Evolutionary conservation across 768 basidiomycete genomes (phyloP).

Genomic region (Leucocoprinus birnbaumii): DNA sequence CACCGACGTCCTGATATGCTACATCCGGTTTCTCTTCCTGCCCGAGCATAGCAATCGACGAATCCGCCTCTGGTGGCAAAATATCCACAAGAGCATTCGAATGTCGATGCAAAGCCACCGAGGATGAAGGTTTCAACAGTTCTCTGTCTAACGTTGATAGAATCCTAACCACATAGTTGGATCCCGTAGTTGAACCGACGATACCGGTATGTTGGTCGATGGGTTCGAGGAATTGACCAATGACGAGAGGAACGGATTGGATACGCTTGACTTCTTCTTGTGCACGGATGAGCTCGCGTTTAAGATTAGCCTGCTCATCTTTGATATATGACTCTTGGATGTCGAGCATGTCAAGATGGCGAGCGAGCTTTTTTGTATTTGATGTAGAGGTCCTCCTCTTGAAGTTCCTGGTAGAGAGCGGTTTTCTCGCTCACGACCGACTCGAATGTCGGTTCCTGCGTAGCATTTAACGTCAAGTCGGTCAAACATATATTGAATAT

Average conservation of each 20-base stretch:
- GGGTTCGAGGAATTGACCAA: conserved; percentile 98
- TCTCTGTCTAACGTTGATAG: conserved; percentile 96
- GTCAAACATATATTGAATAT: not conserved
- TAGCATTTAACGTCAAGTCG: not conserved
- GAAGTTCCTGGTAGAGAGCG: conserved; percentile 80
- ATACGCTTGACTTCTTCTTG: conserved; percentile 99
- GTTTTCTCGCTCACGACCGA: conserved; percentile 88
- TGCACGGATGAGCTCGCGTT: conserved; percentile 95
- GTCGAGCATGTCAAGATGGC: conserved; percentile 93
- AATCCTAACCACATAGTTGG: conserved; percentile 97
- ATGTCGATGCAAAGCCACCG: conserved; percentile 97
- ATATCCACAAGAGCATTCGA: conserved; percentile 99
- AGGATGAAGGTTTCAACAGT: conserved; percentile 93
- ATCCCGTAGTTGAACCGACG: conserved; percentile 96
- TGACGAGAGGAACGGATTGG: conserved; percentile 97
- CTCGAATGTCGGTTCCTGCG: conserved; percentile 89
- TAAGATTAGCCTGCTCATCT: conserved; percentile 96
- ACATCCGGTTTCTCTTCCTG: conserved; percentile 96
- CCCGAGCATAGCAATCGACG: conserved; percentile 92
- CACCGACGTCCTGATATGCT: conserved; percentile 90
- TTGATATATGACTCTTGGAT: conserved; percentile 97
- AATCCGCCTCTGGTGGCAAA: conserved; percentile 97
- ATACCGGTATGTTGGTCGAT: conserved; percentile 98
- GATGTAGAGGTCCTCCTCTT: conserved; percentile 92
- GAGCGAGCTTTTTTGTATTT: conserved; percentile 96